Conservation (phyloP, 371 early-diverging fungal genomes). For the Mitosporidium daphniae region DNA sequence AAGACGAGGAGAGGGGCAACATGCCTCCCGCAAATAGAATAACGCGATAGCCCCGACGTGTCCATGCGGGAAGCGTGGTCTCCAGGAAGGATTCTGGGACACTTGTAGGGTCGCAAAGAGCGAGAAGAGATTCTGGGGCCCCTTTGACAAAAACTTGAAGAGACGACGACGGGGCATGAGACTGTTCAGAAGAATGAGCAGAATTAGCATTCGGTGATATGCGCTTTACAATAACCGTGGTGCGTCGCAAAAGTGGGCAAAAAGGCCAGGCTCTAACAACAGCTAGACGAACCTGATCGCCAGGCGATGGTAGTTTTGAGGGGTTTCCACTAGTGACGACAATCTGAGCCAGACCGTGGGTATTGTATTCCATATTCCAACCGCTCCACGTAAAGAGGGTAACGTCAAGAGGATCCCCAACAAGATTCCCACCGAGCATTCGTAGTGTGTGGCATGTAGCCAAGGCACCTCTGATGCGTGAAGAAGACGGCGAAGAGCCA, state of each 20-base stretch:
- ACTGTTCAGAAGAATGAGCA: neutral
- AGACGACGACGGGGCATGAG: constrained; percentile 10
- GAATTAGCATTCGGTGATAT: constrained; percentile 6
- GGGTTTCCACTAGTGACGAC: constrained; percentile 45
- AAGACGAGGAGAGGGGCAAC: too few relatives aligned
- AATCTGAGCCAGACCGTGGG: neutral
- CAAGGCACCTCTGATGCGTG: too few relatives aligned
- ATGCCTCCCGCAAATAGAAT: constrained; percentile 65
- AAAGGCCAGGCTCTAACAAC: constrained; percentile 81
- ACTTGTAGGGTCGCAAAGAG: constrained; percentile 27
- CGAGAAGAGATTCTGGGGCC: constrained; percentile 62
- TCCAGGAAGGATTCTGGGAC: constrained; percentile 43
- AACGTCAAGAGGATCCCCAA: constrained; percentile 92
- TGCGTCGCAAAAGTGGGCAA: constrained; percentile 46
- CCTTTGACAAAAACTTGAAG: constrained; percentile 75
- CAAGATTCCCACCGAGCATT: constrained; percentile 36
- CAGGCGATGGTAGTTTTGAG: constrained; percentile 21
- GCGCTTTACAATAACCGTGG: constrained; percentile 44
- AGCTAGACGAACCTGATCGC: constrained; percentile 19
- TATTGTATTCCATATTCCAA: constrained; percentile 54
- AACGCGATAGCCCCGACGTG: constrained; percentile 72
- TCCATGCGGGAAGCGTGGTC: constrained; percentile 30
- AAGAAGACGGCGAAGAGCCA: too few relatives aligned
- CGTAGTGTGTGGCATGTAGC: constrained; percentile 83
- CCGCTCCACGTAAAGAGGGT: constrained; percentile 86